Evolutionary conservation across 495 filamentous ascomycete genomes (phyloP), one percentile per base, ranked within the genome.

Genomic region (Paragyromitra xinjiangensis): DNA sequence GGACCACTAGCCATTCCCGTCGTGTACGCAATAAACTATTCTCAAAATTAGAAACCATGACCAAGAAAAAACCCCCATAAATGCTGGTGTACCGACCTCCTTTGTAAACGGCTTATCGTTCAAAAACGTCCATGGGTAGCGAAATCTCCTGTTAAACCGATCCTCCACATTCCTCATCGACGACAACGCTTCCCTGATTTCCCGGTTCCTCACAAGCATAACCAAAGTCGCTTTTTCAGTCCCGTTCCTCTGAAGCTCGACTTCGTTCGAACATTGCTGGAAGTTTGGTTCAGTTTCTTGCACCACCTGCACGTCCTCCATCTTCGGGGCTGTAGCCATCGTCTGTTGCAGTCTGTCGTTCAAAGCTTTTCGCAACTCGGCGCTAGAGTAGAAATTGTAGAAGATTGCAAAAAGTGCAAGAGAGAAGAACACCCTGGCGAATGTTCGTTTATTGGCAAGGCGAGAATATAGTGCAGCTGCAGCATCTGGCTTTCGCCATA

Each of bases 61-160:
- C 45, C 42, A 37, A 40, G 4, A 40, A 11, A 59, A 44, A 22
- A n/a, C 29, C 45, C 14, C n/a, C 22, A 24, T 42, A 37, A 12
- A 39, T 16, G 26, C 12, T 5, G 9, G 16, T 16, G 3, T 42
- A 78, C 77, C 59, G 19, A 78, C 77, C 58, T 98, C 94, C 53
- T 93, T 92, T 29, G 91, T 89, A 83, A 98, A 98, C 8, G 91
- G 92, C 50, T 90, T 90, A 81, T 98, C 95, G 84, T 99, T 99
- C 85, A 99, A 94, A 85, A 99, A 99, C 48, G 94, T 98, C 91
- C 95, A 99, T 24, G 95, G 95, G 83, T 99, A 99, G 85, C 98
- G 98, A 88, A 98, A 99, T 83, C 97, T 97, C 86, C 89, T 87
- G 83, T 99, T 99, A n/a, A 80, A 80, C 53, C 78, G 63, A 77